Evolutionary conservation across 768 basidiomycete genomes (phyloP), one percentile per base, ranked within the genome.

Genomic region (Boletellus ananas): DNA sequence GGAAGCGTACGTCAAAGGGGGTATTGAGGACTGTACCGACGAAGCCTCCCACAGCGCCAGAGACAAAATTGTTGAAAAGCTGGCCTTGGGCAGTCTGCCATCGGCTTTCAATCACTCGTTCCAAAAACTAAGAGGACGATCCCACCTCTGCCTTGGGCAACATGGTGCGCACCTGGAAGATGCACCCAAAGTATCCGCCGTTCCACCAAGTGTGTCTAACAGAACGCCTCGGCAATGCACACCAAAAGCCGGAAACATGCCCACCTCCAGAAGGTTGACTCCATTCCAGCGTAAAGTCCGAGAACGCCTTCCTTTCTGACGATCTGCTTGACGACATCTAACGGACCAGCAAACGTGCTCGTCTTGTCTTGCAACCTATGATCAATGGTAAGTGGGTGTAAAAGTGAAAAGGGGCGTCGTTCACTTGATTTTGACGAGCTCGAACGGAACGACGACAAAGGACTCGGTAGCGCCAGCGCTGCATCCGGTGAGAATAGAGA

Each of bases 251-350:
- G 13, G n/a, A 36, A 16, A 17, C 20, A 34, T 20, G 13, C 17
- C 36, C 16, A 90, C 90, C 94, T 81, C 95, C 95, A 97, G 73
- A 97, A 95, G 2, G 95, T 98, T 12, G 92, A 81, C 66, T 98
- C 96, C 88, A 98, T 94, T 33, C 96, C 94, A 20, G 83, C 83
- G 63, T 97, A 97, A 21, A 97, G 70, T 17, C 92, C 94, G 0
- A 97, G 70, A 4, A 88, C 43, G 25, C 95, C 95, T 31, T 91
- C 84, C 51, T 84, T 86, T 58, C 67, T 76, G 42, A 96, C 67
- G 25, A 93, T 75, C 58, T 90, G 83, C 57, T 79, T 84, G 16
- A 99, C 79, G 14, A 95, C 95, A 52, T 95, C 94, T 66, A 93
- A 78, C 0, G 96, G 94, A 3, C 96, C 95, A 21, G 83, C 83